phyloP scores from a whole-genome alignment of 108 stramenopile species.

The Cyclotella baltica region DNA sequence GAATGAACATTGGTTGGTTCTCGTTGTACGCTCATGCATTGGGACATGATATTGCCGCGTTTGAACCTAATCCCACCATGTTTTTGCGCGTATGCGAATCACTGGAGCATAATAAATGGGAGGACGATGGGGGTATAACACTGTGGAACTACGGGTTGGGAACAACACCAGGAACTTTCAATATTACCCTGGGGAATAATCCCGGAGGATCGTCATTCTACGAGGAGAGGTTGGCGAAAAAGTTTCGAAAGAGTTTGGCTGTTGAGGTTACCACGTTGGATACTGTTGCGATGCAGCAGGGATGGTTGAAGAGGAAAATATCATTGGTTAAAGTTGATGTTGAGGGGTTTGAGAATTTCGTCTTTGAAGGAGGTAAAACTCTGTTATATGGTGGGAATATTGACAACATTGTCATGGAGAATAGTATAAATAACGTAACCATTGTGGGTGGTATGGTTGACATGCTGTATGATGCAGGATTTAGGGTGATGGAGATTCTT shows the following conservation, averaged over 20 bases:
- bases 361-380: constrained; percentile 32
- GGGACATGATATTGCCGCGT: constrained; percentile 36
- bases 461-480: constrained; percentile 32
- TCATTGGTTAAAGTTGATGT: constrained; percentile 47
- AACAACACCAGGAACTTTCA: not conserved
- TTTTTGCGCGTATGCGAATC: constrained; percentile 40
- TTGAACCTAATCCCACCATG: constrained; percentile 53
- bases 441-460: constrained; percentile 13
- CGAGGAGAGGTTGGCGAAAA: constrained; percentile 37
- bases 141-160: constrained; percentile 37
- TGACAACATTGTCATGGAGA: constrained; percentile 50
- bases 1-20: constrained; percentile 53
- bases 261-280: constrained; percentile 39
- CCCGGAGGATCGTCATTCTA: constrained; percentile 38
- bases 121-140: constrained; percentile 10
- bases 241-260: constrained; percentile 34
- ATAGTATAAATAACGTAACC: constrained; percentile 16
- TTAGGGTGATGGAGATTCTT: constrained; percentile 14
- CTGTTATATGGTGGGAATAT: constrained; percentile 21
- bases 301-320: constrained; percentile 35
- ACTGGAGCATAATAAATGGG: constrained; percentile 34
- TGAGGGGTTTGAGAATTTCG: constrained; percentile 36
- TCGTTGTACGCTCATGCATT: constrained; percentile 33
- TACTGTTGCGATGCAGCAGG: constrained; percentile 29
- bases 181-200: constrained; percentile 42